Conservation (phyloP, 306 rosid genomes). For the Glycine tomentella region DNA sequence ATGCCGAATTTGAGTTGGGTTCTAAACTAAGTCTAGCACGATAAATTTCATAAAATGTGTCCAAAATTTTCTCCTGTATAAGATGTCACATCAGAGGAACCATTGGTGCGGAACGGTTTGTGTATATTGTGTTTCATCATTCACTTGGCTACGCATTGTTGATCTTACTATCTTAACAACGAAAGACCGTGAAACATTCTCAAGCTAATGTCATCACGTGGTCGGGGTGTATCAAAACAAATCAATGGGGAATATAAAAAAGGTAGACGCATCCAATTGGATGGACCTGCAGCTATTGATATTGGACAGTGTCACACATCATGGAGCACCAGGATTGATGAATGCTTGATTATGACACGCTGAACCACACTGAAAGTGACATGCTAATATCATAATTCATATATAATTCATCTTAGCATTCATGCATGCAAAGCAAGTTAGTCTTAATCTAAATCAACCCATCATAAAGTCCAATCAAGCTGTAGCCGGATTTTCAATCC, state of each 20-base stretch:
- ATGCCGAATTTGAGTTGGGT: not conserved
- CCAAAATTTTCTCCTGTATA: not conserved
- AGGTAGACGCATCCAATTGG: constrained; percentile 41
- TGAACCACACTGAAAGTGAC: constrained; percentile 50
- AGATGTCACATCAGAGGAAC: constrained; percentile 27
- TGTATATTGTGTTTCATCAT: not conserved
- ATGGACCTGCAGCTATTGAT: not conserved
- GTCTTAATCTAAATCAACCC: not conserved
- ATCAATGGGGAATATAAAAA: constrained; percentile 18
- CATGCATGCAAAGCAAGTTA: not conserved
- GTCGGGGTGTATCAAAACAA: constrained; percentile 31
- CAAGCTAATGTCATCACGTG: constrained; percentile 35
- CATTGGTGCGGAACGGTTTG: not conserved
- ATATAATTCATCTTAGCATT: not conserved
- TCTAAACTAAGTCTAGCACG: not conserved
- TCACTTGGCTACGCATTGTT: constrained; percentile 11
- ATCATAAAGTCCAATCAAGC: not conserved
- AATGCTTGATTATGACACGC: constrained; percentile 28
- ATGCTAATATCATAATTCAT: constrained; percentile 1
- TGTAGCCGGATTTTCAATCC: not conserved
- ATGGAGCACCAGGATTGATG: constrained; percentile 23
- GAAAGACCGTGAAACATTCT: constrained; percentile 36
- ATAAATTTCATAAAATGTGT: not conserved
- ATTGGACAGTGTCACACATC: constrained; percentile 22
- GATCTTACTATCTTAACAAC: constrained; percentile 29